Conservation (phyloP, 495 filamentous ascomycete genomes). For the Apodospora peruviana region DNA sequence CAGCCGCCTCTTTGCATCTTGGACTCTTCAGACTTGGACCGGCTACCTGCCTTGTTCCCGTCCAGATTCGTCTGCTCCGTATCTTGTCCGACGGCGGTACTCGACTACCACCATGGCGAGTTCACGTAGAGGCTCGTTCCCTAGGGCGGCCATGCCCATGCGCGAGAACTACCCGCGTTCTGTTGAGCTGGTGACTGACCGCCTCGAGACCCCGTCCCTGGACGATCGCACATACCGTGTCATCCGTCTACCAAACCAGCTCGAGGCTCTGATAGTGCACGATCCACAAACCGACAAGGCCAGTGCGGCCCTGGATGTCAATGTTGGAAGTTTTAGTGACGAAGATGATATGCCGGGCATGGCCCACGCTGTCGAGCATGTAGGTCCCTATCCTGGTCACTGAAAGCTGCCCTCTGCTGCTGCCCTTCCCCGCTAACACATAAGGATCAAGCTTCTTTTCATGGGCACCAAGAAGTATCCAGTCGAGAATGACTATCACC, state of each 20-base stretch:
- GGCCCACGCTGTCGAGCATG: slow-evolving; percentile 80
- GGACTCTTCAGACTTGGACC: slow-evolving; percentile 5
- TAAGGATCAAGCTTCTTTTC: slow-evolving; percentile 67
- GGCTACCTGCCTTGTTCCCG: slow-evolving; percentile 2
- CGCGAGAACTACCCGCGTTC: slow-evolving; percentile 27
- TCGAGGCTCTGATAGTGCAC: slow-evolving; percentile 93
- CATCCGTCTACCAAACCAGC: slow-evolving; percentile 74
- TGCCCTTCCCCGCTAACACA: slow-evolving; percentile 3
- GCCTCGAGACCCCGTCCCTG: slow-evolving; percentile 77
- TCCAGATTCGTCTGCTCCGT: too few relatives aligned
- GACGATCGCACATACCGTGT: slow-evolving; percentile 89
- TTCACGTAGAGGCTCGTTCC: slow-evolving; percentile 15
- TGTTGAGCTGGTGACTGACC: slow-evolving; percentile 68
- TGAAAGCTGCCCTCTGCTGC: neutral
- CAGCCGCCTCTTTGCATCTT: neutral
- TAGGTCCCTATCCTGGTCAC: slow-evolving; percentile 19
- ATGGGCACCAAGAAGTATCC: slow-evolving; percentile 99
- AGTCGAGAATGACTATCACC: slow-evolving; percentile 90
- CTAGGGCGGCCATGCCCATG: slow-evolving; percentile 19
- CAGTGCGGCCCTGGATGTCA: slow-evolving; percentile 89
- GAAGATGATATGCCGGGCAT: slow-evolving; percentile 86
- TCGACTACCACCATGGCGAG: slow-evolving; percentile 23
- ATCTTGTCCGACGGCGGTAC: too few relatives aligned
- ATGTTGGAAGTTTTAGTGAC: slow-evolving; percentile 94
- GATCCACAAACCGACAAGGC: slow-evolving; percentile 96